A percentile compares a stretch with the other conserved stretches of the same genome.
Conservation (phyloP, 2,329 filamentous ascomycete genomes). For the Venturia aucupariae region DNA sequence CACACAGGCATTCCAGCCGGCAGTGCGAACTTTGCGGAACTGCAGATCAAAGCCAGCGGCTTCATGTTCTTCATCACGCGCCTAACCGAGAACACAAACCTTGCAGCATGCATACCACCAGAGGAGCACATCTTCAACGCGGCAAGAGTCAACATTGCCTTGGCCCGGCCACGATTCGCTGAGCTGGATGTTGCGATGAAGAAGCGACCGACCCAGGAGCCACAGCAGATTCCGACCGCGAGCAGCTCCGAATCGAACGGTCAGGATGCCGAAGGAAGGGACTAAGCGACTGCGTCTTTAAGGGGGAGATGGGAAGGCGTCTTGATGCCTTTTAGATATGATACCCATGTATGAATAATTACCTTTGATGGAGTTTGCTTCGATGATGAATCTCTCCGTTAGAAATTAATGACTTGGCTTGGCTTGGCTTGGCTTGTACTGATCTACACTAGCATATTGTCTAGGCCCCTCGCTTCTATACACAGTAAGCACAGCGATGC, state of each 20-base stretch:
- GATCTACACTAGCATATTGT: neutral
- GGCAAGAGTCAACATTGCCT: conserved; percentile 80
- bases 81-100: conserved; percentile 95
- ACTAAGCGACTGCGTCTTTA: neutral
- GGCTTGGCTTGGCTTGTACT: neutral
- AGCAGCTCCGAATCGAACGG: conserved; percentile 14
- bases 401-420: neutral
- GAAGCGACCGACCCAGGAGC: conserved; percentile 36
- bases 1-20: conserved; percentile 75
- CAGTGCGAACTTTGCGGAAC: conserved; percentile 69
- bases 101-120: conserved; percentile 83
- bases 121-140: conserved; percentile 88
- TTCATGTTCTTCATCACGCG: conserved; percentile 95
- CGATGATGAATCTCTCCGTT: neutral
- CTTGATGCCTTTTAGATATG: neutral
- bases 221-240: conserved; percentile 45
- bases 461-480: neutral
- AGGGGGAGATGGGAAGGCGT: neutral
- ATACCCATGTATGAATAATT: conserved; percentile 8
- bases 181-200: conserved; percentile 43
- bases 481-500: too few relatives aligned
- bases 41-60: conserved; percentile 68
- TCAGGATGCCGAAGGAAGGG: conserved; percentile 10
- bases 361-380: neutral
- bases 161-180: conserved; percentile 75